Conservation (phyloP, 176 grass and related monocot species). For the Oryza longistaminata region DNA sequence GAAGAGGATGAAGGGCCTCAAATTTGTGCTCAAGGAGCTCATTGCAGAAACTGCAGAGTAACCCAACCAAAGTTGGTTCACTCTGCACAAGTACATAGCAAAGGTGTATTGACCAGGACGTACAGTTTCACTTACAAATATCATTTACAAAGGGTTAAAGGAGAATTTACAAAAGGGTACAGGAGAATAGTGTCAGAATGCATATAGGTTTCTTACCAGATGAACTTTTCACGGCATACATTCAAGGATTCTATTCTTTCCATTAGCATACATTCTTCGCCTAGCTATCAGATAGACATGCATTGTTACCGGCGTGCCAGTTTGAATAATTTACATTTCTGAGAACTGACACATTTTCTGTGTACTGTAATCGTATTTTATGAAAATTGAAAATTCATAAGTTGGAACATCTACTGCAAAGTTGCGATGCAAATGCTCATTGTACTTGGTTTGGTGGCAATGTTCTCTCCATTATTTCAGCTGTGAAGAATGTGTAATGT, state of each 20-base stretch:
- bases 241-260: too few relatives aligned
- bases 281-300: not conserved
- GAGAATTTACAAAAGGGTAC: constrained; percentile 25
- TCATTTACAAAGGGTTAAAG: constrained; percentile 16
- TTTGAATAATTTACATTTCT: constrained; percentile 8
- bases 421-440: not conserved
- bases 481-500: not conserved
- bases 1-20: constrained; percentile 71
- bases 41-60: constrained; percentile 55
- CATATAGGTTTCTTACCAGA: constrained; percentile 5
- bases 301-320: not conserved
- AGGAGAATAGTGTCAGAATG: constrained; percentile 20
- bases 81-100: constrained; percentile 22
- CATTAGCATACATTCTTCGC: not conserved
- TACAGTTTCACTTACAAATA: not conserved
- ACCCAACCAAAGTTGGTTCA: constrained; percentile 21
- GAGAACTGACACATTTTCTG: not conserved
- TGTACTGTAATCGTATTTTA: not conserved
- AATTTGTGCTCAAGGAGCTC: constrained; percentile 61
- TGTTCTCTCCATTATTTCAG: not conserved
- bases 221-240: not conserved
- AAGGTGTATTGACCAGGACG: not conserved
- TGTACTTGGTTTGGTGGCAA: not conserved
- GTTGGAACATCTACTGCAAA: not conserved
- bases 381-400: too few relatives aligned